Percentiles rank a stretch among this genome's conserved stretches.
Evolutionary conservation across 2,329 filamentous ascomycete species (phyloP).

Genomic region (Ambrosiella xylebori): DNA sequence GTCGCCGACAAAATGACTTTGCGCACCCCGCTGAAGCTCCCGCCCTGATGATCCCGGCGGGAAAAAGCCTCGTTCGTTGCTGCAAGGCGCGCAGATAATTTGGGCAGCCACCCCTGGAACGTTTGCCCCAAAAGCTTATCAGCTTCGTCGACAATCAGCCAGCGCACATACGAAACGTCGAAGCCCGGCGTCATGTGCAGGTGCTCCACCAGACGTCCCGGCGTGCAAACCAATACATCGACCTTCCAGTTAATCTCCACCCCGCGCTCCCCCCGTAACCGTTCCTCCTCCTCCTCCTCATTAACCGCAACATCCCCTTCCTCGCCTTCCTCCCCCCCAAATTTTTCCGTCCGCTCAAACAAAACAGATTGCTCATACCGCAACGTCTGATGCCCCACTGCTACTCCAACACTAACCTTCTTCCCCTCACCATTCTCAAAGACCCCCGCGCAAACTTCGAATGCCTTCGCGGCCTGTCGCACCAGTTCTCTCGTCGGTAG

Average conservation of each 20-base stretch:
- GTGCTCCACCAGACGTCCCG: slow-evolving; percentile 82
- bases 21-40: slow-evolving; percentile 37
- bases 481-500: slow-evolving; percentile 86
- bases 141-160: slow-evolving; percentile 86
- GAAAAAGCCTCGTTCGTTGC: slow-evolving; percentile 16
- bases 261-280: slow-evolving; percentile 42
- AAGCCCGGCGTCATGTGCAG: slow-evolving; percentile 72
- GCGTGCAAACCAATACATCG: slow-evolving; percentile 80
- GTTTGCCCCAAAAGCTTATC: slow-evolving; percentile 82
- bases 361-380: slow-evolving; percentile 40
- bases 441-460: slow-evolving; percentile 53
- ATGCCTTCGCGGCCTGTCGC: slow-evolving; percentile 63
- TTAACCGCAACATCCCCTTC: slow-evolving; percentile 18
- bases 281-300: slow-evolving; percentile 25
- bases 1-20: slow-evolving; percentile 86
- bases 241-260: slow-evolving; percentile 52
- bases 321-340: slow-evolving; percentile 24
- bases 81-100: slow-evolving; percentile 42
- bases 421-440: slow-evolving; percentile 38
- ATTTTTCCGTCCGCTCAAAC: slow-evolving; percentile 32
- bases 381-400: slow-evolving; percentile 65
- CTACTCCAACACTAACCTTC: slow-evolving; percentile 60
- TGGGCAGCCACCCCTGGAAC: slow-evolving; percentile 76
- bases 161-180: slow-evolving; percentile 57
- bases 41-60: slow-evolving; percentile 27